Evolutionary conservation across 2,329 filamentous ascomycete species (phyloP), one percentile per base, ranked within the genome.

Genomic region (Verruconis gallopava): DNA sequence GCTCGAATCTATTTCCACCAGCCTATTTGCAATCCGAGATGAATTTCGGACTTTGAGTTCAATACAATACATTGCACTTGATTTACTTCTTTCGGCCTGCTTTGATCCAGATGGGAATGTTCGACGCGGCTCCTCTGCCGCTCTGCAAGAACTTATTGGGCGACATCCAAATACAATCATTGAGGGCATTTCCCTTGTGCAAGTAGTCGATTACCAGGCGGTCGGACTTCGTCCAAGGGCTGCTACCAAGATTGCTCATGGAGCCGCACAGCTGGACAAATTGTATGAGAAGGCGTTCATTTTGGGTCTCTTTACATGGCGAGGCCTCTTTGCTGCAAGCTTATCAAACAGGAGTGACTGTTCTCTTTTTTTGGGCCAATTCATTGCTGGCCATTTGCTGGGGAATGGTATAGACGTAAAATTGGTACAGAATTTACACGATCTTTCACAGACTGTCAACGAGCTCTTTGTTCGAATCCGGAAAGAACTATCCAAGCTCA

Each of bases 51-150:
- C 38, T 11, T 17, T 22, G 5, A 53, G 57, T 12, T 72, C 88
- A 13, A 60, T 91, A 40, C 86, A 93, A 54, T 68, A 81, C 6
- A 66, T 98, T 6, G 89, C 84, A 1, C 81, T 79, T 1, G 81
- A 93, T 52, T 69, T 98, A 12, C 74, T 93, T 1, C 75, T 82
- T 11, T 77, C 85, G 2, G 86, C 85, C 4, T 91, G 81, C 48
- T 69, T 95, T 4, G 91, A 98, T 55, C 80, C 89, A 1, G 80
- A 85, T 9, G 91, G 91, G 3, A 98, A 98, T 51, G 94, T 98
- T 51, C 74, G 91, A 40, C 76, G 91, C 49, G 91, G 89, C 3
- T 81, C 89, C 21, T 96, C 91, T 19, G 91, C 91, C 34, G 91
- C 91, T 2, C 65, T 98, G 28, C 91, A 98, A 56, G 91, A 98